phyloP scores from a whole-genome alignment of 2,329 filamentous ascomycete genomes.

The Pseudocercospora musae region DNA sequence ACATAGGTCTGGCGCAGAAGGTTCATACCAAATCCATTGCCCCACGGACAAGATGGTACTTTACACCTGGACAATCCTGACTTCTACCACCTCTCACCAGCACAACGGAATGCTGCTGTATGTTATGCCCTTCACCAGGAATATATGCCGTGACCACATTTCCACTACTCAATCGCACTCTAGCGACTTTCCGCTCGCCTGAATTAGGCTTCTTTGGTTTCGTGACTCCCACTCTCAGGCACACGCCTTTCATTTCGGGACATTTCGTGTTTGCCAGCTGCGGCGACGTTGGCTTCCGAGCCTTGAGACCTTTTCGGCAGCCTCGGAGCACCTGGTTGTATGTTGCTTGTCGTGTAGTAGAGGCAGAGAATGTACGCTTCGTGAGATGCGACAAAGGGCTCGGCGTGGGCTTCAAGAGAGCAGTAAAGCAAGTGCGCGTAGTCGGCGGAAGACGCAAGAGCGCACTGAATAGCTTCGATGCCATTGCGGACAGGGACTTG shows the following conservation, averaged over 20 bases:
- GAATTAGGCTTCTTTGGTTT: constrained; percentile 99
- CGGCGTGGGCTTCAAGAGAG: constrained; percentile 22
- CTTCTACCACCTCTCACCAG: constrained; percentile 87
- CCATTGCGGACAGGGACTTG: constrained; percentile 30
- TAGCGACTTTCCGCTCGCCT: constrained; percentile 90
- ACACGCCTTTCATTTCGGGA: constrained; percentile 91
- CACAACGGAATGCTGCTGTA: constrained; percentile 97
- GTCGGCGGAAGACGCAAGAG: constrained; percentile 37
- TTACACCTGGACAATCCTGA: constrained; percentile 98
- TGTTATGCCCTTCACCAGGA: constrained; percentile 95
- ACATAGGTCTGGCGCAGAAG: not conserved
- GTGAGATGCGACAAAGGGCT: constrained; percentile 20
- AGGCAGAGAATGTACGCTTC: constrained; percentile 40
- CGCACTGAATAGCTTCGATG: constrained; percentile 39
- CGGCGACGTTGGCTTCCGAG: constrained; percentile 83
- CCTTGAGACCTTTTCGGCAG: constrained; percentile 73
- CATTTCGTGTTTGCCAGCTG: constrained; percentile 63
- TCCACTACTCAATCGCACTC: constrained; percentile 82
- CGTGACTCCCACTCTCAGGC: constrained; percentile 86
- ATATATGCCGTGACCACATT: constrained; percentile 91
- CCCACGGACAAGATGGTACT: constrained; percentile 89
- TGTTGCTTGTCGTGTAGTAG: constrained; percentile 41
- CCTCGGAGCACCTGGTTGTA: constrained; percentile 58
- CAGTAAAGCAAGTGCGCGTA: constrained; percentile 26
- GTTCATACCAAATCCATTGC: constrained; percentile 81